Base-by-base conservation (phyloP, 306 rosid species). In the Astragalus membranaceus region DNA sequence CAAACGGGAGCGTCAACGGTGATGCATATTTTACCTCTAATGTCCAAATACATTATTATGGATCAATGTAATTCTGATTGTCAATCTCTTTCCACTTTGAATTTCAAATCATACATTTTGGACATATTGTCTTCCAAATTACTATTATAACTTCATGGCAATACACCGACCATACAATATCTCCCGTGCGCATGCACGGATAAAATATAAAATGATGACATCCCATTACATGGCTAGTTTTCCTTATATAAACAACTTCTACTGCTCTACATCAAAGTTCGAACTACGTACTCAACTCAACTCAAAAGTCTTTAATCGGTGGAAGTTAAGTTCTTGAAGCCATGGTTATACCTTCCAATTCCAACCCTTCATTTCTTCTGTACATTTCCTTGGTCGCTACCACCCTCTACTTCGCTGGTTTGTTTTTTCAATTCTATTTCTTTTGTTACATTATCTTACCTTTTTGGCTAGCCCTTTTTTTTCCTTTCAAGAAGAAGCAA, bases 321-420 rank as follows among this genome's bases (percentile, higher is more conserved):
- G 23, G 23, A 61, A 37, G 33, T 16, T 61, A 41, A 20, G 17
- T 5, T 62, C 43, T 61, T 17, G 37, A 49, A 44, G 8, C 59
- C 76, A 89, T 86, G 95, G 75, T 82, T 20, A n/a, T 75, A 15
- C 4, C 51, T 42, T 20, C 37, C 10, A 47, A 29, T 42, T 20
- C 37, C 10, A 47, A 29, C 10, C 59, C 76, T 67, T 81, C 86
- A 15, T 5, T 23, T 60, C 41, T 68, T 54, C 43, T 81, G 78
- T 74, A 4, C 20, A 75, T 86, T 82, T 76, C 44, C 33, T 71
- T 87, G 53, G 11, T 80, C 7, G 9, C 70, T 76, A 65, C 63
- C 43, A 3, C 75, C 23, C 46, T 89, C 64, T 3, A 4, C 67
- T 49, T 77, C 29, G 78, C 88, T 32, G 92, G 97, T 88, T 48